Evolutionary conservation across 495 filamentous ascomycete species (phyloP).

Genomic region (Podospora conica): DNA sequence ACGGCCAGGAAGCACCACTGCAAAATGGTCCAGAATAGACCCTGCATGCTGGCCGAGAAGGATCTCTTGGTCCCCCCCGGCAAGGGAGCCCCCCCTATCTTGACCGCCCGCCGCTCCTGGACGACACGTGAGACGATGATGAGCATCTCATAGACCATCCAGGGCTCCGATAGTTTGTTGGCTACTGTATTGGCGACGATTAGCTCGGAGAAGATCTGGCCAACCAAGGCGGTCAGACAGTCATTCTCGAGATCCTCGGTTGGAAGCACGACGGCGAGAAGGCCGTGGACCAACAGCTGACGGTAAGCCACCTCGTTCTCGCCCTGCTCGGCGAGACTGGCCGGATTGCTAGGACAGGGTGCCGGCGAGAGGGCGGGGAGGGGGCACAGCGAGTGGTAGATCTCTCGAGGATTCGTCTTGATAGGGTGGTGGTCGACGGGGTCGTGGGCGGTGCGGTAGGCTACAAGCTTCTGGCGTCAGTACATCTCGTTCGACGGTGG

Average conservation of each 20-base stretch:
- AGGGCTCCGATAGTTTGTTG: slow-evolving; percentile 72
- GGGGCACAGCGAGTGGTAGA: slow-evolving; percentile 81
- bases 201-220: slow-evolving; percentile 78
- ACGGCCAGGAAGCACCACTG: slow-evolving; percentile 63
- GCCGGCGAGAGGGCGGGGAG: slow-evolving; percentile 74
- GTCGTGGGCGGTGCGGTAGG: slow-evolving; percentile 49
- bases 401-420: slow-evolving; percentile 52
- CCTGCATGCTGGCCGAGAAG: slow-evolving; percentile 18
- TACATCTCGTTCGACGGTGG: slow-evolving; percentile 6
- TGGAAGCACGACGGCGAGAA: slow-evolving; percentile 75
- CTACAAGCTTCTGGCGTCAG: slow-evolving; percentile 30
- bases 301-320: slow-evolving; percentile 76
- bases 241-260: slow-evolving; percentile 87
- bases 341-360: slow-evolving; percentile 48
- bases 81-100: slow-evolving; percentile 8
- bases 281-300: slow-evolving; percentile 69
- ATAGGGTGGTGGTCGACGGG: slow-evolving; percentile 49
- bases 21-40: slow-evolving; percentile 61
- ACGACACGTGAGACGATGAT: slow-evolving; percentile 44
- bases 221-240: slow-evolving; percentile 72
- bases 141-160: slow-evolving; percentile 77
- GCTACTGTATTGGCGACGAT: slow-evolving; percentile 73
- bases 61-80: slow-evolving; percentile 10
- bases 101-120: slow-evolving; percentile 10
- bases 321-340: slow-evolving; percentile 51